phyloP scores from a whole-genome alignment of 352 stramenopile genomes.

The Thalassiosira mediterranea region DNA sequence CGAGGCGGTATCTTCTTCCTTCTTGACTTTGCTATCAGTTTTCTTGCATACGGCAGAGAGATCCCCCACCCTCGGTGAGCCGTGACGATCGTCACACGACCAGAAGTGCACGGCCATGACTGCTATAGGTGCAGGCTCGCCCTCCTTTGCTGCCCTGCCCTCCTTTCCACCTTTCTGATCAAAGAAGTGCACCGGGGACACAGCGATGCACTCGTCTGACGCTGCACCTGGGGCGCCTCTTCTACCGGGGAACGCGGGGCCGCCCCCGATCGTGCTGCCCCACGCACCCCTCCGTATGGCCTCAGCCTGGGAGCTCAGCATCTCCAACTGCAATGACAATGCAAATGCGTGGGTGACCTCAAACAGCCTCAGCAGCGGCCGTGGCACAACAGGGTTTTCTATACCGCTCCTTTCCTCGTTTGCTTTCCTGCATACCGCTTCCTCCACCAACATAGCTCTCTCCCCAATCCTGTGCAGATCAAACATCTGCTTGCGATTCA shows the following conservation, averaged over 20 bases:
- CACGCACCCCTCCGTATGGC: slow-evolving; percentile 66
- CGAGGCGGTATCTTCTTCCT: slow-evolving; percentile 21
- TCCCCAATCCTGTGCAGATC: slow-evolving; percentile 80
- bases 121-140: slow-evolving; percentile 24
- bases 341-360: slow-evolving; percentile 77
- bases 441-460: slow-evolving; percentile 72
- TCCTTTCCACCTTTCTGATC: neutral
- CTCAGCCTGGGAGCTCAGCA: slow-evolving; percentile 79
- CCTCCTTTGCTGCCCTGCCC: neutral
- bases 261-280: slow-evolving; percentile 29
- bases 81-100: slow-evolving; percentile 79
- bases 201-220: slow-evolving; percentile 7
- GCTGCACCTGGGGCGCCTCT: neutral
- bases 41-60: too few relatives aligned
- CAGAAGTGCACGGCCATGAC: slow-evolving; percentile 79
- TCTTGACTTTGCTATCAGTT: slow-evolving; percentile 11
- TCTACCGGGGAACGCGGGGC: slow-evolving; percentile 63
- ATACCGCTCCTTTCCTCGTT: slow-evolving; percentile 26
- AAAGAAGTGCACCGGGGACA: slow-evolving; percentile 17
- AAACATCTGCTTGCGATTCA: slow-evolving; percentile 78
- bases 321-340: slow-evolving; percentile 78
- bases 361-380: slow-evolving; percentile 72
- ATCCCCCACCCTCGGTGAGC: slow-evolving; percentile 66
- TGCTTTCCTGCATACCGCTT: slow-evolving; percentile 53
- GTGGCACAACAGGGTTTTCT: too few relatives aligned